Percentiles rank a stretch among this genome's conserved stretches.
phyloP scores from a whole-genome alignment of 2,329 filamentous ascomycete species.

The Cytospora paraplurivora region DNA sequence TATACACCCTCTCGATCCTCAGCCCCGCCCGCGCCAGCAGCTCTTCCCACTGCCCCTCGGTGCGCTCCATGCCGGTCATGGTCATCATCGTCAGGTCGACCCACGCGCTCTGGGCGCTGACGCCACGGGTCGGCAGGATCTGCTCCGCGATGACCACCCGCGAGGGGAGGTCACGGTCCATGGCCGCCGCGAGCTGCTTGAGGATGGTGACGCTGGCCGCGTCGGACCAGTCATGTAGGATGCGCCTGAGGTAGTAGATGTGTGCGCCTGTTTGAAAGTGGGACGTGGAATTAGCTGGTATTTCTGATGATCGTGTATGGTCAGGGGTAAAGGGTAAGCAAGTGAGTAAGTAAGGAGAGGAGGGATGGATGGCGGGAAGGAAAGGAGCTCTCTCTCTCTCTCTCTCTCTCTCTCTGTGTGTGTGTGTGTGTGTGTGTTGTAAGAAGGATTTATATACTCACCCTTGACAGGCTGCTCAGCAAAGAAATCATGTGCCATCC shows the following conservation, averaged over 20 bases:
- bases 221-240: constrained; percentile 30
- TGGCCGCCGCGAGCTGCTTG: constrained; percentile 19
- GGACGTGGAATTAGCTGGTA: not conserved
- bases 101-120: not conserved
- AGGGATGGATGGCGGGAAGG: not conserved
- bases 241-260: constrained; percentile 31
- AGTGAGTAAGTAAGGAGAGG: not conserved
- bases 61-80: constrained; percentile 29
- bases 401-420: too few relatives aligned
- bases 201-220: constrained; percentile 23
- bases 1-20: constrained; percentile 1
- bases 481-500: constrained; percentile 19
- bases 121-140: constrained; percentile 27
- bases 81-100: constrained; percentile 32
- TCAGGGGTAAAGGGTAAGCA: not conserved
- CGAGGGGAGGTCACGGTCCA: constrained; percentile 27
- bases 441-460: not conserved
- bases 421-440: not conserved
- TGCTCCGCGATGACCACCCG: constrained; percentile 32
- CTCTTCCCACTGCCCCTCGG: constrained; percentile 18
- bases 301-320: too few relatives aligned
- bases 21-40: constrained; percentile 17
- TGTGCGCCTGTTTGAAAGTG: constrained; percentile 26
- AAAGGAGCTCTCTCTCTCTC: too few relatives aligned
- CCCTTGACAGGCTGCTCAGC: constrained; percentile 17